phyloP scores from a whole-genome alignment of 805 yeast genomes.

The Metschnikowia anglica region DNA sequence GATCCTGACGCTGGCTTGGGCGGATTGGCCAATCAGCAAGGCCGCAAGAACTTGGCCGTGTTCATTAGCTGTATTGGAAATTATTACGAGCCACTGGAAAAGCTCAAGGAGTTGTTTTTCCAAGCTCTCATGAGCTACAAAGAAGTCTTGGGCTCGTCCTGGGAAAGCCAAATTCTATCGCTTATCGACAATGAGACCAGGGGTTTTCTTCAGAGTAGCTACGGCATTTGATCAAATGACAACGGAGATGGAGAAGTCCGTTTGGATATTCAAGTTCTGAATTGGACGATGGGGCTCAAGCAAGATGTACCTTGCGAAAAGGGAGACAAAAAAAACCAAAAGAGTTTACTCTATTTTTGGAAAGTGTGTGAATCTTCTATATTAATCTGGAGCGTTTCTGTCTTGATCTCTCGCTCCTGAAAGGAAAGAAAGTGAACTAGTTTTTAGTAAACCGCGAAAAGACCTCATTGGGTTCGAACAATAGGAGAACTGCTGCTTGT shows the following conservation, averaged over 20 bases:
- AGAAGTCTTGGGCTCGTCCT: slow-evolving; percentile 45
- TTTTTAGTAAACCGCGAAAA: too few species aligned
- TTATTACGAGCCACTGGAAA: slow-evolving; percentile 51
- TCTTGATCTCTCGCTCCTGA: too few species aligned
- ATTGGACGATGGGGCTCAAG: too few species aligned
- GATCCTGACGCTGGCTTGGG: slow-evolving; percentile 65
- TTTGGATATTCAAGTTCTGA: too few species aligned
- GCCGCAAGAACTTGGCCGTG: slow-evolving; percentile 47
- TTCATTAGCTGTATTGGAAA: slow-evolving; percentile 61
- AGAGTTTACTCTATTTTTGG: too few species aligned
- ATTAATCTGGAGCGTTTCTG: too few species aligned
- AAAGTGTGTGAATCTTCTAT: too few species aligned
- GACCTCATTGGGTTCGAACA: too few species aligned
- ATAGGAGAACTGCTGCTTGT: too few species aligned
- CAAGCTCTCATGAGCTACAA: slow-evolving; percentile 48
- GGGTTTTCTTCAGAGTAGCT: slow-evolving; percentile 16
- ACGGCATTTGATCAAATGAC: slow-evolving; percentile 8
- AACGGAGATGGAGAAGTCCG: neutral
- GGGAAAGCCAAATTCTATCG: slow-evolving; percentile 32
- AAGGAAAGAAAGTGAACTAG: too few species aligned
- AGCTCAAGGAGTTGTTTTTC: slow-evolving; percentile 44
- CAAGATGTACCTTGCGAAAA: too few species aligned
- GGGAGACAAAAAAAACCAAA: too few species aligned
- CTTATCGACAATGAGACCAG: slow-evolving; percentile 33
- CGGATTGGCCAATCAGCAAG: slow-evolving; percentile 43